A percentile compares a stretch with the other conserved stretches of the same genome.
Evolutionary conservation across 345 rosid species (phyloP).

Genomic region (Gossypioides kirkii): DNA sequence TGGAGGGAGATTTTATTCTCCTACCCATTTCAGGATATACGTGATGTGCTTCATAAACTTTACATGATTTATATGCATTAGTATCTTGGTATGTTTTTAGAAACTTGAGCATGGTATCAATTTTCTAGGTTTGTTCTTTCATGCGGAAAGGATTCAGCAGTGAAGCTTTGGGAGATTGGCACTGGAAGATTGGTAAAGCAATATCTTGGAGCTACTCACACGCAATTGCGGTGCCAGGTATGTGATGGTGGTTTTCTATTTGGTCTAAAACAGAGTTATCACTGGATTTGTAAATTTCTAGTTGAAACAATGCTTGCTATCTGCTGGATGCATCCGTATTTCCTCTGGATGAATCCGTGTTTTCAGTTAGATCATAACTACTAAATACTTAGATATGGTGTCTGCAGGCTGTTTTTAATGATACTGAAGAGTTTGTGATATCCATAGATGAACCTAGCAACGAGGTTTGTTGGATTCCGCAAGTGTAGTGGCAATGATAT

Average conservation of each 20-base stretch:
- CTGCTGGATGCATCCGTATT: neutral
- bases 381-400: constrained; percentile 11
- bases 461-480: constrained; percentile 38
- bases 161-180: constrained; percentile 80
- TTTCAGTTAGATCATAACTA: neutral
- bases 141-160: constrained; percentile 69
- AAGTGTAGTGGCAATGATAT: neutral
- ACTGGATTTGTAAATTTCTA: neutral
- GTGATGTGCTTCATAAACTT: neutral
- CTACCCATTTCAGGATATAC: neutral
- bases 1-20: neutral
- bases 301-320: neutral
- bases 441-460: constrained; percentile 55
- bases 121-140: constrained; percentile 70
- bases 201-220: constrained; percentile 61
- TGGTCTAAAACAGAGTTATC: neutral
- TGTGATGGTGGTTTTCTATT: neutral
- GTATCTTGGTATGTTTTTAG: constrained; percentile 1
- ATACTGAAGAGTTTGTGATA: constrained; percentile 73
- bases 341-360: neutral
- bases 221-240: constrained; percentile 71
- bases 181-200: constrained; percentile 74
- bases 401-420: constrained; percentile 73
- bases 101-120: constrained; percentile 10
- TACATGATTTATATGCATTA: neutral